A percentile compares a stretch with the other conserved stretches of the same genome.
Conservation (phyloP, 179 eudicot species). For the Spinacia oleracea region DNA sequence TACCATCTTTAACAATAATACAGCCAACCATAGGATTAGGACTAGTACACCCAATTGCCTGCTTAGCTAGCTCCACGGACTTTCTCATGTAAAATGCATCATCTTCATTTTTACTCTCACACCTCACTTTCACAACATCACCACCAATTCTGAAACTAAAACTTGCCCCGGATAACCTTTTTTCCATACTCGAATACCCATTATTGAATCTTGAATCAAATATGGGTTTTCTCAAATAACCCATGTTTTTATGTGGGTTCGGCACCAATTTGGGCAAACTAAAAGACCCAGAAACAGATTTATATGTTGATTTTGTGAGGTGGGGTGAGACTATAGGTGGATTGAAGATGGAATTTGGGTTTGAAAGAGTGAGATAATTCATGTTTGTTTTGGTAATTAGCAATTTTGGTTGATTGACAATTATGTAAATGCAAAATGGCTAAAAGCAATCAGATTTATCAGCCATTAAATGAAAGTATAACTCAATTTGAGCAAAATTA, state of each 20-base stretch:
- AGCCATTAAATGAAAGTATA: neutral
- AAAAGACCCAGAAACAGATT: slow-evolving; percentile 29
- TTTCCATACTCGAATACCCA: slow-evolving; percentile 38
- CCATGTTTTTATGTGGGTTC: slow-evolving; percentile 20
- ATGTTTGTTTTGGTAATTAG: slow-evolving; percentile 25
- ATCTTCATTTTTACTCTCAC: slow-evolving; percentile 37
- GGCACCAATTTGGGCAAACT: slow-evolving; percentile 24
- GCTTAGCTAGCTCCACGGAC: slow-evolving; percentile 71
- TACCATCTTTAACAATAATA: slow-evolving; percentile 78
- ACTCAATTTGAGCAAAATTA: too few relatives aligned
- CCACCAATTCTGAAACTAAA: slow-evolving; percentile 28
- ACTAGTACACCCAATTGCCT: slow-evolving; percentile 79
- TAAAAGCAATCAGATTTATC: neutral
- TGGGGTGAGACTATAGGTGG: slow-evolving; percentile 8
- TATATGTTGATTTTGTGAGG: slow-evolving; percentile 17
- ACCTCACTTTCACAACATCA: slow-evolving; percentile 34
- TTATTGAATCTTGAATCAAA: slow-evolving; percentile 26
- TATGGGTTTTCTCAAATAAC: neutral
- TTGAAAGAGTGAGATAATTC: slow-evolving; percentile 37
- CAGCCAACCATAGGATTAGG: slow-evolving; percentile 99
- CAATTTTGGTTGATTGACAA: neutral
- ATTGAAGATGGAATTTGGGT: slow-evolving; percentile 25
- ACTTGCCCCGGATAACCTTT: slow-evolving; percentile 33
- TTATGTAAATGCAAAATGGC: neutral
- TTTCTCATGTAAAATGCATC: slow-evolving; percentile 86